Evolutionary conservation across 257 asterid species (phyloP).

Genomic region (Ehretia macrophylla): DNA sequence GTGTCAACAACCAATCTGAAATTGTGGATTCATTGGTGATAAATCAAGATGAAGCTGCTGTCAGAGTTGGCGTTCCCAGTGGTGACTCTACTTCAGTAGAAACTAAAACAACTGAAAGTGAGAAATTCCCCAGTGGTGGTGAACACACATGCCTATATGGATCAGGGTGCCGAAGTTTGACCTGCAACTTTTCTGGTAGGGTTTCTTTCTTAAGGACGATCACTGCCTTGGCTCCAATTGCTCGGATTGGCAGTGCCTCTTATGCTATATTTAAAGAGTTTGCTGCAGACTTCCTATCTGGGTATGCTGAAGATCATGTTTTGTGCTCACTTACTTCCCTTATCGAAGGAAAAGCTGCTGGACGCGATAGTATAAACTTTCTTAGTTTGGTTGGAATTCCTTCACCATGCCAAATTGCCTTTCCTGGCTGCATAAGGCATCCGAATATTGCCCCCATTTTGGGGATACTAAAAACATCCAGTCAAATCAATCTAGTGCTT

Average conservation of each 20-base stretch:
- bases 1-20: slow-evolving; percentile 20
- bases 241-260: slow-evolving; percentile 52
- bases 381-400: slow-evolving; percentile 76
- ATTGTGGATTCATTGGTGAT: slow-evolving; percentile 7
- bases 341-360: slow-evolving; percentile 62
- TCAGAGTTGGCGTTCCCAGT: slow-evolving; percentile 49
- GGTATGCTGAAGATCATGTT: slow-evolving; percentile 64
- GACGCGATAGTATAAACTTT: slow-evolving; percentile 56
- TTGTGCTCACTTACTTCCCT: slow-evolving; percentile 54
- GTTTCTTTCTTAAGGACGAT: slow-evolving; percentile 80
- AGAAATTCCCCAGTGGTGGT: slow-evolving; percentile 44
- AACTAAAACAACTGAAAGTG: slow-evolving; percentile 43
- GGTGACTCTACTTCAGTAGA: slow-evolving; percentile 43
- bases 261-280: slow-evolving; percentile 50
- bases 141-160: slow-evolving; percentile 33
- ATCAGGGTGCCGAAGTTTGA: slow-evolving; percentile 39
- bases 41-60: slow-evolving; percentile 42
- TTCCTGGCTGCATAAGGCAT: slow-evolving; percentile 95
- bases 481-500: slow-evolving; percentile 43
- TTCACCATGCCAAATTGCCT: slow-evolving; percentile 46
- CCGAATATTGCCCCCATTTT: slow-evolving; percentile 78
- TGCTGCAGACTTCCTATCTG: slow-evolving; percentile 57
- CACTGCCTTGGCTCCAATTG: slow-evolving; percentile 73
- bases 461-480: slow-evolving; percentile 64
- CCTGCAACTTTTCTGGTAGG: slow-evolving; percentile 48